Percentiles rank a stretch among this genome's conserved stretches.
Conservation (phyloP, 1,139 yeast genomes). For the Kluyveromyces sp. region DNA sequence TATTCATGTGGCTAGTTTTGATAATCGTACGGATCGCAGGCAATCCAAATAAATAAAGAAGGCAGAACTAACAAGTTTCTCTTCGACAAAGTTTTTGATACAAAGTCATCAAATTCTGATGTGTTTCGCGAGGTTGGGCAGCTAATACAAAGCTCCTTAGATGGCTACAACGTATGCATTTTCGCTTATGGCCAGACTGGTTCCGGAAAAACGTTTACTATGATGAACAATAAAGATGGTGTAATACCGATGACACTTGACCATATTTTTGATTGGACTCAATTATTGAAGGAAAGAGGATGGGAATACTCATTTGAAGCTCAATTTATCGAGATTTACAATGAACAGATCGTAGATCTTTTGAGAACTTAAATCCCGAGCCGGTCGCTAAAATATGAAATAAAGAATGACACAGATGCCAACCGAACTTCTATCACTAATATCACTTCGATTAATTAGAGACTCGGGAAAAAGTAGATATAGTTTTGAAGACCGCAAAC, state of each 20-base stretch:
- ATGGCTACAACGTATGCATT: constrained; percentile 87
- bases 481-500: constrained; percentile 47
- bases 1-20: constrained; percentile 41
- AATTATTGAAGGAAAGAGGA: constrained; percentile 43
- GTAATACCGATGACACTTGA: constrained; percentile 73
- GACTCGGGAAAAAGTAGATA: constrained; percentile 43
- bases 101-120: constrained; percentile 44
- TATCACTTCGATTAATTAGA: constrained; percentile 43
- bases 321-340: constrained; percentile 84
- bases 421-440: constrained; percentile 55
- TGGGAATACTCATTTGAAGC: constrained; percentile 66
- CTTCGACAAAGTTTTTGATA: constrained; percentile 74
- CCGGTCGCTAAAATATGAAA: constrained; percentile 46
- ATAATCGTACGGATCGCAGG: constrained; percentile 39
- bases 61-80: constrained; percentile 34
- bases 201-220: constrained; percentile 89
- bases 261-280: constrained; percentile 61
- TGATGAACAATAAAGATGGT: constrained; percentile 69
- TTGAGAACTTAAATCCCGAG: constrained; percentile 30
- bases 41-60: constrained; percentile 23
- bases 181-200: constrained; percentile 99
- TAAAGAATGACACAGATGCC: constrained; percentile 50
- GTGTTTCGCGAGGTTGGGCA: constrained; percentile 84
- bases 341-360: constrained; percentile 71
- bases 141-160: constrained; percentile 78